These are phyloP conservation scores for Abortiporus biennis DNA, from an alignment of 1,284 basidiomycete genomes.

Conservation along the genomic window DNA sequence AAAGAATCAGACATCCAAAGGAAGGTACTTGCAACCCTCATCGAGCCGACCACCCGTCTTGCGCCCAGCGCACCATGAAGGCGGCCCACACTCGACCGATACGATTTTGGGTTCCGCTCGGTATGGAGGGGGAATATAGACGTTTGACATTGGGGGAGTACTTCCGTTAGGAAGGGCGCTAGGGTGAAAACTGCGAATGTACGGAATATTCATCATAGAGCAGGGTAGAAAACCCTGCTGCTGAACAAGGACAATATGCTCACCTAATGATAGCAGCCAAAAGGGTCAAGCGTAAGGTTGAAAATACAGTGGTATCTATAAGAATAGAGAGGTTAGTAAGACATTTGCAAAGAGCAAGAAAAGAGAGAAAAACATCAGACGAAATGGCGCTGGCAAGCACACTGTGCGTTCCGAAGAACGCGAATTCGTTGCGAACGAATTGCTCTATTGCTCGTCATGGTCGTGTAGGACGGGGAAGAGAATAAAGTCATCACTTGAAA, in stretches of 20 bases:
- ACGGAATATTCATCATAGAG: conserved; percentile 50
- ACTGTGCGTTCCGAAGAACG: conserved; percentile 54
- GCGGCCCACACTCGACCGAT: conserved; percentile 52
- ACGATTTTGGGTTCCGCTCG: conserved; percentile 60
- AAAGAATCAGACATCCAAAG: conserved; percentile 30
- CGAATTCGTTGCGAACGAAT: conserved; percentile 69
- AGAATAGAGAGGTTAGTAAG: neutral
- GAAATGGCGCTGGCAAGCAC: conserved; percentile 82
- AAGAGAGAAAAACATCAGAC: conserved; percentile 44
- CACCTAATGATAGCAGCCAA: conserved; percentile 15
- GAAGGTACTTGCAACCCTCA: conserved; percentile 28
- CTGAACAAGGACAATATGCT: conserved; percentile 17
- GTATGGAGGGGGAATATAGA: conserved; percentile 48
- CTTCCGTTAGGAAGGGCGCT: conserved; percentile 52
- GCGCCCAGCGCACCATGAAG: conserved; percentile 53
- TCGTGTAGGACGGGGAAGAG: conserved; percentile 84
- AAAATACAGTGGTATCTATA: neutral
- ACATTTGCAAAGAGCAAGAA: conserved; percentile 5
- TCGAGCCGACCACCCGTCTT: conserved; percentile 27
- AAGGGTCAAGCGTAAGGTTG: neutral
- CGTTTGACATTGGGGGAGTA: conserved; percentile 65
- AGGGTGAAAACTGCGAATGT: conserved; percentile 78
- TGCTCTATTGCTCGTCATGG: conserved; percentile 69
- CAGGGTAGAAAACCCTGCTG: conserved; percentile 12
- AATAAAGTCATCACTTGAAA: conserved; percentile 60